Evolutionary conservation across 2,329 filamentous ascomycete species (phyloP), one percentile per base, ranked within the genome.

Genomic region (Colletotrichum camelliae): DNA sequence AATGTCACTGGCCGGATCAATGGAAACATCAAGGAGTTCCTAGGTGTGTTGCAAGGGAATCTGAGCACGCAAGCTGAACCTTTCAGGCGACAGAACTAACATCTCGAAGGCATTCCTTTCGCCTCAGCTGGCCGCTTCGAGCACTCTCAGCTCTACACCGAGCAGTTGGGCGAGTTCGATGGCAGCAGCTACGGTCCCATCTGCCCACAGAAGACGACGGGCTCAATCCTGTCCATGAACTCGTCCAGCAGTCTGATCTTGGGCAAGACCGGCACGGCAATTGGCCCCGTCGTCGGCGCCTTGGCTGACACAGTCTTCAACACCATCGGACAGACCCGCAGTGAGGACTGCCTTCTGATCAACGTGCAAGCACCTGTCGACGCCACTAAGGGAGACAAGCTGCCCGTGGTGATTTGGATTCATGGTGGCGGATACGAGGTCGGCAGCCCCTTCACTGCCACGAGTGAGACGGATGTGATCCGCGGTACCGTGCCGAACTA

Each of bases 311-410:
- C 61, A 12, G 69, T 72, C 8, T 72, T 72, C 27, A 67, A 72
- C 48, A 66, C 60, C 33, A 29, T 72, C 15, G 61, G 61, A 7
- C 61, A 21, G 39, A 43, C 69, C 33, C 69, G 69, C n/a, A 72
- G 69, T 16, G 89, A 91, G 78, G 89, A 91, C 77, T 91, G 89
- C 76, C 80, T 91, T 35, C 87, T 83, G 8, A 75, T 91, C 35
- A 87, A 86, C 64, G 84, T 91, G 6, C 83, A 85, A n/a, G 84
- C 88, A 12, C 90, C 90, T 0, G 77, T 82, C 1, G 86, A 86
- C 1, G 86, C 86, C 0, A 83, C 79, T 4, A 72, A 85, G 2
- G 81, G 79, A 5, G 83, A 84, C 2, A 89, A 88, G 27, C 80
- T 86, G 1, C 84, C 84, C 0, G 82, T 85, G 0, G 78, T 86